phyloP scores from a whole-genome alignment of 371 early-diverging fungal species.

The Mucor racemosus region DNA sequence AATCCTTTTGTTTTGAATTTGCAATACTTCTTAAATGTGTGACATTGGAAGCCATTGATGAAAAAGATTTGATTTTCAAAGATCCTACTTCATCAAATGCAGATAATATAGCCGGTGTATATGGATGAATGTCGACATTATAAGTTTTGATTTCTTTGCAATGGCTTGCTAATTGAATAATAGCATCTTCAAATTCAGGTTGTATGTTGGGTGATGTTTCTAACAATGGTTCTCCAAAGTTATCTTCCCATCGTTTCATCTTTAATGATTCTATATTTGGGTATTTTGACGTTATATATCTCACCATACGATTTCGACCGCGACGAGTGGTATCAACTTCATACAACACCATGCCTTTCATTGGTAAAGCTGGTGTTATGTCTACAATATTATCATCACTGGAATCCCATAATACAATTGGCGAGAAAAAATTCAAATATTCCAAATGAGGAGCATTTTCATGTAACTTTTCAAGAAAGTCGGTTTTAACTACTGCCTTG shows the following conservation, averaged over 20 bases:
- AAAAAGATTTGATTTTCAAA: not conserved
- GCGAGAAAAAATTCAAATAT: not conserved
- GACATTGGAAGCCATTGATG: not conserved
- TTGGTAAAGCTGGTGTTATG: not conserved
- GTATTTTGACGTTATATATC: not conserved
- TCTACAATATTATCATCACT: not conserved
- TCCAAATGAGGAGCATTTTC: not conserved
- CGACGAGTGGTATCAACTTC: slow-evolving; percentile 2
- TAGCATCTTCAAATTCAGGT: slow-evolving; percentile 3
- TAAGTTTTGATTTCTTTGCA: not conserved
- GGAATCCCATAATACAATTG: not conserved
- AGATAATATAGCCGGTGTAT: not conserved
- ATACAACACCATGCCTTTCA: not conserved
- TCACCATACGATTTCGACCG: not conserved
- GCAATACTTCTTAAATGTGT: not conserved
- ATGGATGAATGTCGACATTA: not conserved
- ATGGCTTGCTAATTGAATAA: not conserved
- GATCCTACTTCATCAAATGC: not conserved
- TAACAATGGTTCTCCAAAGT: not conserved
- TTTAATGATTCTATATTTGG: not conserved
- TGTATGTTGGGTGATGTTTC: not conserved
- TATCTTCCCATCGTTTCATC: slow-evolving; percentile 6
- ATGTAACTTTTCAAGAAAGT: not conserved
- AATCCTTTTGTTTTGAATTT: not conserved
- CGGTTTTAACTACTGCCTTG: not conserved